Percentiles rank a stretch among this genome's conserved stretches.
Conservation (phyloP, 768 basidiomycete genomes). For the Amanita polypyramis region DNA sequence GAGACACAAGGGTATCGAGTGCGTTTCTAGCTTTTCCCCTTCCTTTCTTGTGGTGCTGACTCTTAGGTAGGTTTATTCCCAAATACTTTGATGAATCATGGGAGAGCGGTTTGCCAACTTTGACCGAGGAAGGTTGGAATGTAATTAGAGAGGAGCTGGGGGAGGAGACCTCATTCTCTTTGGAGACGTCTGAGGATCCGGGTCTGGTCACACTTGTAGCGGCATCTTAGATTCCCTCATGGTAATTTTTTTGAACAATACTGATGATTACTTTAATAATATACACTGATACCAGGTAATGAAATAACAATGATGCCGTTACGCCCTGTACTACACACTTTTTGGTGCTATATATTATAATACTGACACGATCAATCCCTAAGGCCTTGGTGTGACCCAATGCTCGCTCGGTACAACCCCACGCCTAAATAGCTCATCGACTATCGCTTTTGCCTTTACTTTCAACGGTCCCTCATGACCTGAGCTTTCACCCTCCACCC, state of each 20-base stretch:
- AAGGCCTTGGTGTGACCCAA: constrained; percentile 13
- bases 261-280: too few relatives aligned
- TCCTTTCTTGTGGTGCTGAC: background rate
- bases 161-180: background rate
- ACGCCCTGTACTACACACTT: too few relatives aligned
- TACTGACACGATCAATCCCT: background rate
- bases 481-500: constrained; percentile 6
- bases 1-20: constrained; percentile 73
- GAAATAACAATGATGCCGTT: background rate
- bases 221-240: too few relatives aligned
- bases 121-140: constrained; percentile 6
- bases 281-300: too few relatives aligned
- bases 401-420: constrained; percentile 20
- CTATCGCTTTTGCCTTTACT: constrained; percentile 22
- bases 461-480: constrained; percentile 20
- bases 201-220: background rate
- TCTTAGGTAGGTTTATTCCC: constrained; percentile 11
- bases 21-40: constrained; percentile 23
- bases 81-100: constrained; percentile 6
- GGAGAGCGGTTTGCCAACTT: constrained; percentile 4
- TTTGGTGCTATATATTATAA: background rate
- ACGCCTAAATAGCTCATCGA: constrained; percentile 20
- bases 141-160: constrained; percentile 5
- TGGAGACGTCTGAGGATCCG: constrained; percentile 2
- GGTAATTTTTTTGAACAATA: background rate